These are phyloP conservation scores for Graphilbum fragrans DNA, from an alignment of 2,329 filamentous ascomycete species.

Conservation along the genomic window DNA sequence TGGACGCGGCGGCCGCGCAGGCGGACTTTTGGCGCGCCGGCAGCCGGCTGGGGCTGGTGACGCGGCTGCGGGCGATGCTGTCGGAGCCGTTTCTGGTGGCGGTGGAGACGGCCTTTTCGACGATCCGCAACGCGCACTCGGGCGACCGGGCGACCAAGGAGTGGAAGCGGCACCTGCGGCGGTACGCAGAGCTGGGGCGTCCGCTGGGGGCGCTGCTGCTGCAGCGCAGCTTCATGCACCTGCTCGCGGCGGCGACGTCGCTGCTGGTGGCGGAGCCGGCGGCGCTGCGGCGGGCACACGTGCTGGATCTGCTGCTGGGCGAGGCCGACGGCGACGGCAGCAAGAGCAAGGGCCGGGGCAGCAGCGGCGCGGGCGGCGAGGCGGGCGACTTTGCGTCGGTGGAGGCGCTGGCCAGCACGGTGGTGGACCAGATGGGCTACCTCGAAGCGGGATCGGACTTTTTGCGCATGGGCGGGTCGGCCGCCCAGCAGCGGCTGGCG, in stretches of 20 bases:
- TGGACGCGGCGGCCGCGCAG: conserved; percentile 69
- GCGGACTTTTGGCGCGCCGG: conserved; percentile 69
- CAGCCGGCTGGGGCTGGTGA: conserved; percentile 62
- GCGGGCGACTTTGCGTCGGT: conserved; percentile 44
- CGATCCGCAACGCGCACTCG: conserved; percentile 67
- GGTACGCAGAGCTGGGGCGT: conserved; percentile 67
- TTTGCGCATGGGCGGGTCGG: conserved; percentile 62
- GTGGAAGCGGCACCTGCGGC: conserved; percentile 77
- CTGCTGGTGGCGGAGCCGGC: conserved; percentile 54
- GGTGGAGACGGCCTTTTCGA: conserved; percentile 82
- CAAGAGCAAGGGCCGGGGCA: conserved; percentile 26
- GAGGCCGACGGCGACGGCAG: conserved; percentile 27
- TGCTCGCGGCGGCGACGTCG: conserved; percentile 68
- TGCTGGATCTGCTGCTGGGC: conserved; percentile 63
- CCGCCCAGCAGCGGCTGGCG: conserved; percentile 76
- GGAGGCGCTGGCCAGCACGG: conserved; percentile 56
- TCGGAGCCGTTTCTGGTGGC: conserved; percentile 77
- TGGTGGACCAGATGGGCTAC: conserved; percentile 71
- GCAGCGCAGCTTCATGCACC: conserved; percentile 76
- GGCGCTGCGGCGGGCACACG: conserved; percentile 46
- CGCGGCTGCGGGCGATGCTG: conserved; percentile 58
- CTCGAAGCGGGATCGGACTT: conserved; percentile 88
- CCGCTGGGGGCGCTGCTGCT: conserved; percentile 86
- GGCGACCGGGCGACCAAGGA: conserved; percentile 55
- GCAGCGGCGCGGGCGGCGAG: conserved; percentile 25